Evolutionary conservation across 2,329 filamentous ascomycete species (phyloP).

Genomic region (Sclerotinia glacialis): DNA sequence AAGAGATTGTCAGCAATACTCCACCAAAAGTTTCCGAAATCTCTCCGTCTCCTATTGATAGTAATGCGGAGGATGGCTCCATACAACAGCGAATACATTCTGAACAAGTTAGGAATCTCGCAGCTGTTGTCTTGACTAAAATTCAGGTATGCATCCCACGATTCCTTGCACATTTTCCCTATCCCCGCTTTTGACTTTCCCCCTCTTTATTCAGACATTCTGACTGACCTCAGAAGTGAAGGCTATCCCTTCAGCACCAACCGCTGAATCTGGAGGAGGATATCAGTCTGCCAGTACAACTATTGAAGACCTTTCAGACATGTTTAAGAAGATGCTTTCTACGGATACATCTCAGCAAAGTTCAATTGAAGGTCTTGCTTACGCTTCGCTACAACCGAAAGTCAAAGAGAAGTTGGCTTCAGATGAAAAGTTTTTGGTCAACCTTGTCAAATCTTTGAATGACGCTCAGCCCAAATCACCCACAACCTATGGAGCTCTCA

Average conservation of each 20-base stretch:
- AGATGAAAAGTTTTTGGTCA: conserved; percentile 66
- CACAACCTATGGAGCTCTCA: conserved; percentile 79
- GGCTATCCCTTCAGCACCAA: conserved; percentile 37
- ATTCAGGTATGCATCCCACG: conserved; percentile 51
- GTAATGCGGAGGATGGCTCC: conserved; percentile 35
- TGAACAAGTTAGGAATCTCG: conserved; percentile 59
- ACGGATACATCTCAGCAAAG: conserved; percentile 60
- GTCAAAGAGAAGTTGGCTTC: conserved; percentile 78
- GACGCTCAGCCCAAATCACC: conserved; percentile 62
- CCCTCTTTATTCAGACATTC: conserved; percentile 30
- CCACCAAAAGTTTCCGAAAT: conserved; percentile 50
- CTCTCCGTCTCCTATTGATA: conserved; percentile 28
- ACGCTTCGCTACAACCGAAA: conserved; percentile 79
- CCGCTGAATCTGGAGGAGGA: conserved; percentile 40
- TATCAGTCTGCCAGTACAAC: conserved; percentile 54
- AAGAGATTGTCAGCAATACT: conserved; percentile 75
- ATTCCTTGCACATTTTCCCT: neutral
- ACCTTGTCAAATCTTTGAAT: conserved; percentile 62
- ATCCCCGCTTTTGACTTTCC: conserved; percentile 24
- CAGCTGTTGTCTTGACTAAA: conserved; percentile 75
- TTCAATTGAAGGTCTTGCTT: conserved; percentile 87
- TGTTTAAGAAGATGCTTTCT: conserved; percentile 65
- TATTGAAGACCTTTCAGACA: conserved; percentile 62
- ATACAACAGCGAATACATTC: conserved; percentile 49
- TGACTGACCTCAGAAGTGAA: conserved; percentile 41